Percentiles rank a stretch among this genome's conserved stretches.
Conservation (phyloP, 2,329 filamentous ascomycete species). For the Tolypocladium amazonense region DNA sequence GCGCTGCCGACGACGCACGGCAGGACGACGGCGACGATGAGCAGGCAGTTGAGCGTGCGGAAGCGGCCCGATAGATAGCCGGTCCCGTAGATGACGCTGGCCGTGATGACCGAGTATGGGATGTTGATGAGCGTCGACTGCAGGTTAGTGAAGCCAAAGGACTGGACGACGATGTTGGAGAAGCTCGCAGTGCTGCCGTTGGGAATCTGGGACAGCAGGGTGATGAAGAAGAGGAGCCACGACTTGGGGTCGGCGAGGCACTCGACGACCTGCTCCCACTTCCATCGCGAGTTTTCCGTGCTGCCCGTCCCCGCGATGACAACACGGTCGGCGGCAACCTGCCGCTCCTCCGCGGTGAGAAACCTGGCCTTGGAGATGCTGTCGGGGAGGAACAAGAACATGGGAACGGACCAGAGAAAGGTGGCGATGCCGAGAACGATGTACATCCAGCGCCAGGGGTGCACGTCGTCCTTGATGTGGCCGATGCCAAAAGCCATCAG, state of each 20-base stretch:
- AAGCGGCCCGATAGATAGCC: constrained; percentile 41
- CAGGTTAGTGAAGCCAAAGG: constrained; percentile 43
- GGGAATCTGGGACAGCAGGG: constrained; percentile 45
- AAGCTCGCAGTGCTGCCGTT: constrained; percentile 53
- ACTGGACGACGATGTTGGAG: constrained; percentile 44
- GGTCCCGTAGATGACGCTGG: constrained; percentile 33
- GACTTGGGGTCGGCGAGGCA: constrained; percentile 48
- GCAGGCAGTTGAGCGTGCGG: constrained; percentile 38
- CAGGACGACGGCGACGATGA: constrained; percentile 38
- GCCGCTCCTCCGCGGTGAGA: constrained; percentile 40
- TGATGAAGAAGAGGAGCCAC: constrained; percentile 45
- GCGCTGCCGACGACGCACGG: constrained; percentile 42
- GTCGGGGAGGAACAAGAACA: constrained; percentile 40
- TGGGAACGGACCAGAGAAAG: constrained; percentile 36
- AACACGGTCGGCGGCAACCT: constrained; percentile 34
- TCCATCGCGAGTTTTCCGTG: constrained; percentile 37
- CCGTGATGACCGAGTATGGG: constrained; percentile 43
- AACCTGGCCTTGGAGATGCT: constrained; percentile 45
- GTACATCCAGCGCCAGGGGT: constrained; percentile 48
- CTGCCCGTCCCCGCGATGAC: constrained; percentile 39
- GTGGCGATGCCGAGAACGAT: constrained; percentile 41
- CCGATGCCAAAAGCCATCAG: constrained; percentile 45
- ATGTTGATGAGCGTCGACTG: constrained; percentile 48
- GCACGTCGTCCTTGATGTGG: constrained; percentile 34
- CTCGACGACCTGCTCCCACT: constrained; percentile 39